A percentile compares a stretch with the other conserved stretches of the same genome.
These are phyloP conservation scores for Eucalyptus pumila DNA, from an alignment of 345 rosid genomes.

Conservation along the genomic window DNA sequence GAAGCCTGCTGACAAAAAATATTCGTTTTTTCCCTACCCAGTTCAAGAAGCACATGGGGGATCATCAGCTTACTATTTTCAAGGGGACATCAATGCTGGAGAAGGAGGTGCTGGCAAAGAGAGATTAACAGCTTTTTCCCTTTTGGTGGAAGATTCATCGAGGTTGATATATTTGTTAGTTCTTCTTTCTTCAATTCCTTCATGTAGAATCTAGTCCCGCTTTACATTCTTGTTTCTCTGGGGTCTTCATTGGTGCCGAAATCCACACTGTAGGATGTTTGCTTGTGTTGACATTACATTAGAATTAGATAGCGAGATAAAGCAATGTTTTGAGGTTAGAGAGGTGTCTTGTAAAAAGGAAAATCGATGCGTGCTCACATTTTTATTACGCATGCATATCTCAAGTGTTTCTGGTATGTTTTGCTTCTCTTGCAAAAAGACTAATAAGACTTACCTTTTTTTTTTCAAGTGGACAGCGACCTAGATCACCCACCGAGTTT, in stretches of 20 bases:
- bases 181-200: not conserved
- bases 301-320: not conserved
- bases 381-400: not conserved
- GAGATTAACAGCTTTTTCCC: not conserved
- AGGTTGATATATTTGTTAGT: not conserved
- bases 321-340: not conserved
- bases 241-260: not conserved
- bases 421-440: not conserved
- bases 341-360: not conserved
- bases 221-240: not conserved
- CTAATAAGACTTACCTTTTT: not conserved
- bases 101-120: slow-evolving; percentile 42
- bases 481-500: not conserved
- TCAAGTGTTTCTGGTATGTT: not conserved
- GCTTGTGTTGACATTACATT: not conserved
- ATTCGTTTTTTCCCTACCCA: not conserved
- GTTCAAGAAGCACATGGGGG: slow-evolving; percentile 54
- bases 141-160: not conserved
- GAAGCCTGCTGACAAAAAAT: not conserved
- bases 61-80: slow-evolving; percentile 69
- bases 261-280: not conserved
- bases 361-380: not conserved
- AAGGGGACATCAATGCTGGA: slow-evolving; percentile 84
- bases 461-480: not conserved
- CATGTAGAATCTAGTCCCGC: not conserved